Base-by-base conservation (phyloP, 768 basidiomycete species). In the Mrakia frigida region DNA sequence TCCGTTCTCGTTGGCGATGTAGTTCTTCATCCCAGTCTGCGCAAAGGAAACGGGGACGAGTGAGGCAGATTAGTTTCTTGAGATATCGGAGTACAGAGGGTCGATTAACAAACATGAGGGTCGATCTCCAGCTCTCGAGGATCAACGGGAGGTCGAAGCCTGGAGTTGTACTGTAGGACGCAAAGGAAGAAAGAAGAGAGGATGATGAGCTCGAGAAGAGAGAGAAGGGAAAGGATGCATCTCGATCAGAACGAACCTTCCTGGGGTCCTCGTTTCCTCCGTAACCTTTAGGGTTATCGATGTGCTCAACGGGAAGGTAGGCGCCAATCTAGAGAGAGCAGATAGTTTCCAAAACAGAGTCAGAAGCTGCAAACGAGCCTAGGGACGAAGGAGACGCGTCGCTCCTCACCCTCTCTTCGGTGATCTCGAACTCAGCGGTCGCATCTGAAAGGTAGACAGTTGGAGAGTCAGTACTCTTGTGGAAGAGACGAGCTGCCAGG, bases 11-110 rank as follows among this genome's bases (percentile, higher is more conserved):
- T 90, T 95, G 0, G 92, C 92, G 85, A 93, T 92, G 82, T 91
- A 92, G 76, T 94, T 98, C 86, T 95, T 95, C 94, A 98, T 95
- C 3, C 94, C 95, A 0, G 91, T 92, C 21, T 50, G 46, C n/a
- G n/a, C n/a, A n/a, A n/a, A n/a, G n/a, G n/a, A n/a, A n/a, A n/a
- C n/a, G n/a, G n/a, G n/a, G n/a, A n/a, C n/a, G n/a, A n/a, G n/a
- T n/a, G n/a, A n/a, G n/a, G n/a, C n/a, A n/a, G 18, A 50, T 50
- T 18, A 50, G 18, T 21, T 1, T 50, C 18, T 50, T 18, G 46
- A 50, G n/a, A n/a, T n/a, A n/a, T n/a, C n/a, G n/a, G n/a, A n/a
- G n/a, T n/a, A n/a, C n/a, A n/a, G n/a, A n/a, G n/a, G n/a, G n/a
- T n/a, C n/a, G n/a, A n/a, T n/a, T n/a, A 14, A 50, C 46, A 18